phyloP scores from a whole-genome alignment of 202 grass and related monocot genomes.

The Dendrocalamus latiflorus region DNA sequence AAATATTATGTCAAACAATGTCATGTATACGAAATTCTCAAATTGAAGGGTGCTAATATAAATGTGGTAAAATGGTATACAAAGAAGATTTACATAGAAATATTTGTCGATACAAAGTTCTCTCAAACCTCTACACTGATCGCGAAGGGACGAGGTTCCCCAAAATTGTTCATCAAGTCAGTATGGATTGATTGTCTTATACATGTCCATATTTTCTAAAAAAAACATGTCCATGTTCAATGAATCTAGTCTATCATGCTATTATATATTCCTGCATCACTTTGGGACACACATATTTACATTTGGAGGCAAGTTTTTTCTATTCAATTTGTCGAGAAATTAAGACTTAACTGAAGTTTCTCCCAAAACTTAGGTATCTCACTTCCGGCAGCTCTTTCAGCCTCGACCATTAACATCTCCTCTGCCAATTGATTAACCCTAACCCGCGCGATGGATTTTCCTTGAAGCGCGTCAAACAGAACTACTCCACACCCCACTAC shows the following conservation, averaged over 20 bases:
- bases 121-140: neutral
- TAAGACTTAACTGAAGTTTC: neutral
- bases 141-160: neutral
- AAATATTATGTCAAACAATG: no score
- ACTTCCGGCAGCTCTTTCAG: neutral
- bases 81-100: neutral
- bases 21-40: no score
- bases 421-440: neutral
- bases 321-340: neutral
- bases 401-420: conserved; percentile 16
- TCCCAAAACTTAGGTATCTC: neutral
- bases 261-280: neutral
- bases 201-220: neutral
- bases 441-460: neutral
- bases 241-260: neutral
- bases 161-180: neutral
- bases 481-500: neutral
- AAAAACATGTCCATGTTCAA: neutral
- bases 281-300: neutral
- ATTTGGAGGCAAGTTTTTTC: neutral
- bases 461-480: neutral
- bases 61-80: neutral
- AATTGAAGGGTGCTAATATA: neutral
- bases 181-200: neutral
- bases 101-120: neutral